A percentile compares a stretch with the other conserved stretches of the same genome.
phyloP scores from a whole-genome alignment of 192 early-diverging fungal species.

The Backusella parvicylindrica region DNA sequence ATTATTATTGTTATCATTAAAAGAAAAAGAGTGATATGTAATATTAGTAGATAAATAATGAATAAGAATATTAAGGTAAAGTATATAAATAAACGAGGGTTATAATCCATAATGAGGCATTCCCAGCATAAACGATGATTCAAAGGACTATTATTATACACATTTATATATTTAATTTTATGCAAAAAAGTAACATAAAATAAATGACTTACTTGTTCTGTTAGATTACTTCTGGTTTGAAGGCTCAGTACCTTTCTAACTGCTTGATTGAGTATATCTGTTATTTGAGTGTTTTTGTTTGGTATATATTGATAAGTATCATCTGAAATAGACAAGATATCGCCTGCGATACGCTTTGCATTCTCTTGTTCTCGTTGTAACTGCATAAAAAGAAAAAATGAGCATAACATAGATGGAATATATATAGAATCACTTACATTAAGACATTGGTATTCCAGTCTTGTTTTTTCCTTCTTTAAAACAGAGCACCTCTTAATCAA shows the following conservation, averaged over 20 bases:
- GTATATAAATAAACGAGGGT: background rate
- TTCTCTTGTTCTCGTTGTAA: background rate
- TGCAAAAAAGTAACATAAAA: background rate
- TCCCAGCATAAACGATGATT: slow-evolving; percentile 1
- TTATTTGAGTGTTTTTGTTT: background rate
- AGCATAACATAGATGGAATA: background rate
- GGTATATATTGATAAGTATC: background rate
- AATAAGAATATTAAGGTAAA: background rate
- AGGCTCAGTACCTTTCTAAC: background rate
- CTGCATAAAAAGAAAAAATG: background rate
- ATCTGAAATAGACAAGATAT: background rate
- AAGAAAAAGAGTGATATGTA: background rate
- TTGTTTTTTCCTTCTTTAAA: background rate
- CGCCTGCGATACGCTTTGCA: background rate
- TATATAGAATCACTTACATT: background rate
- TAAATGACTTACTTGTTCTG: background rate
- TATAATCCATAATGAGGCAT: background rate
- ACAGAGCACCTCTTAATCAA: background rate
- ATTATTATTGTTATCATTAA: background rate
- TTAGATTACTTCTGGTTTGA: background rate
- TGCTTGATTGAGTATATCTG: background rate
- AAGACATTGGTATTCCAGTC: background rate
- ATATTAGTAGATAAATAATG: too few relatives aligned
- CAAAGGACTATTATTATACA: background rate
- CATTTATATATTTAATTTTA: background rate